A percentile compares a stretch with the other conserved stretches of the same genome.
These are phyloP conservation scores for Penicillium hordei DNA, from an alignment of 2,329 filamentous ascomycete genomes.

Conservation along the genomic window DNA sequence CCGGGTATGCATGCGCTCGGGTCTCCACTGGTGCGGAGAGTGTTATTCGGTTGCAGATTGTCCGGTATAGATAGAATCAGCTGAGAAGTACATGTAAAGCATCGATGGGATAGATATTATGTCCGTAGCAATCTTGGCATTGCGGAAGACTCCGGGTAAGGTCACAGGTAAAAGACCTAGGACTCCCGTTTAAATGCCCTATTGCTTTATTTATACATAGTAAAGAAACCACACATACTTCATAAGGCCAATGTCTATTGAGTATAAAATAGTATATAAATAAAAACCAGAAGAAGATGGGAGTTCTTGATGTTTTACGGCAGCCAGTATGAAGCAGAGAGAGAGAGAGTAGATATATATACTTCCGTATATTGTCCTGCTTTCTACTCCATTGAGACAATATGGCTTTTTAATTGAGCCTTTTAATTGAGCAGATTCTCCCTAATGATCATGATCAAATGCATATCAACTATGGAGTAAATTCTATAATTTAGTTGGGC, in stretches of 20 bases:
- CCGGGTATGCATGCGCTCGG: slow-evolving; percentile 9
- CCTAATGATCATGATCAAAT: neutral
- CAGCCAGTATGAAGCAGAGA: neutral
- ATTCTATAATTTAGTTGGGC: neutral
- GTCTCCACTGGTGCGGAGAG: slow-evolving; percentile 12
- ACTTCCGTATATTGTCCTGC: neutral
- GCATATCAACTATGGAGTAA: neutral
- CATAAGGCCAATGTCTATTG: too few relatives aligned
- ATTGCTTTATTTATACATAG: neutral
- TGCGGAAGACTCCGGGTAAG: neutral
- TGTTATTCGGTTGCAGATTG: neutral
- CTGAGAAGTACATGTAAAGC: neutral
- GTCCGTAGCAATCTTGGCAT: neutral
- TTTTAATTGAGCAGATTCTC: neutral
- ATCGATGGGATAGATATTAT: neutral
- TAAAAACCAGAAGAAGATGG: neutral
- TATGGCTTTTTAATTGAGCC: neutral
- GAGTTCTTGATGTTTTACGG: too few relatives aligned
- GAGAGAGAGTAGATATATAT: neutral
- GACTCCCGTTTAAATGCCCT: neutral
- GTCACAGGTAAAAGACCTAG: too few relatives aligned
- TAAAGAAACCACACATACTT: neutral
- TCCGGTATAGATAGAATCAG: neutral
- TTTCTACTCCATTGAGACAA: neutral
- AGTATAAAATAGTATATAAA: neutral